Percentiles rank a stretch among this genome's conserved stretches.
These are phyloP conservation scores for Trametes punicea DNA, from an alignment of 768 basidiomycete species.

Conservation along the genomic window DNA sequence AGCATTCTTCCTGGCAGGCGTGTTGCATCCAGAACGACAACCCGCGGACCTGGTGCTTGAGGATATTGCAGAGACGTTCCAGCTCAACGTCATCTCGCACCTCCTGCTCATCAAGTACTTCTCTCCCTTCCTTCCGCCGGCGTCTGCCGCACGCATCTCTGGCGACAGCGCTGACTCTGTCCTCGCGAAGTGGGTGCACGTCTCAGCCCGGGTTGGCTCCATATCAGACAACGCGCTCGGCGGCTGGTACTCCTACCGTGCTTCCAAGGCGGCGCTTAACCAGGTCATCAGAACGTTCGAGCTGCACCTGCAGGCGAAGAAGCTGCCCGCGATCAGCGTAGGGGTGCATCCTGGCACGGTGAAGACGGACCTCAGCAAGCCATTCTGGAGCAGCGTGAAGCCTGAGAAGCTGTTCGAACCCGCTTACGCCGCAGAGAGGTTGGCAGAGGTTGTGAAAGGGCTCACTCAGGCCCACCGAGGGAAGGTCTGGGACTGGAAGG, in stretches of 20 bases:
- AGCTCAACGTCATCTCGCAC: conserved; percentile 58
- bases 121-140: conserved; percentile 49
- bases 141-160: neutral
- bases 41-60: conserved; percentile 45
- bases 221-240: conserved; percentile 55
- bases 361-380: conserved; percentile 55
- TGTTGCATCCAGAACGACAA: conserved; percentile 53
- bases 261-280: conserved; percentile 61
- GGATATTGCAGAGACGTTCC: conserved; percentile 43
- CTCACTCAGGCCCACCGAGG: conserved; percentile 43
- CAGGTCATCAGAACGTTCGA: conserved; percentile 63
- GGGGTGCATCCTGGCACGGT: conserved; percentile 61
- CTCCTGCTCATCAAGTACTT: conserved; percentile 62
- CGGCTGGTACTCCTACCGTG: conserved; percentile 62
- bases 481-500: conserved; percentile 56
- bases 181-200: conserved; percentile 56
- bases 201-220: conserved; percentile 57
- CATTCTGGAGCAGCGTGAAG: conserved; percentile 44
- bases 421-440: conserved; percentile 44
- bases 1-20: conserved; percentile 53
- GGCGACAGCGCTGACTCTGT: neutral
- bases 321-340: conserved; percentile 46
- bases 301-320: conserved; percentile 46
- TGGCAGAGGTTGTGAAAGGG: conserved; percentile 44
- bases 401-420: conserved; percentile 46